Conservation (phyloP, 2,329 filamentous ascomycete genomes). For the Ascochyta rabiei region DNA sequence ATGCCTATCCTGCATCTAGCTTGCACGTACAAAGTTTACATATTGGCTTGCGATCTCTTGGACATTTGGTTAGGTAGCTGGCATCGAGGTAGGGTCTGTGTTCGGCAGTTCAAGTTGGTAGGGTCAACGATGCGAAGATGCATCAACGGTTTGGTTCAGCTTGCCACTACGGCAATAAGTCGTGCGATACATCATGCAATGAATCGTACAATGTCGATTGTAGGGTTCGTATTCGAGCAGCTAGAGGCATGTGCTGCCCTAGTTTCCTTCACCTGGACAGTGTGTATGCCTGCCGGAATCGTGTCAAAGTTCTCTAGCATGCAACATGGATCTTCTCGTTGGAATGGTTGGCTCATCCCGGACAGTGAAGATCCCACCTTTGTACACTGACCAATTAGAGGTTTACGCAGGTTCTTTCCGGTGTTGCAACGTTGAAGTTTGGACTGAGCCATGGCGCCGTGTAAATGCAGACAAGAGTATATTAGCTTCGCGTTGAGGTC, state of each 20-base stretch:
- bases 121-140: constrained; percentile 3
- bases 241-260: background rate
- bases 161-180: constrained; percentile 5
- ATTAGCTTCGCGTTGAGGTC: constrained; percentile 1
- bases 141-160: constrained; percentile 4
- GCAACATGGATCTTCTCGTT: background rate
- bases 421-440: background rate
- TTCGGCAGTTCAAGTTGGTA: constrained; percentile 5
- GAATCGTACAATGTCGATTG: constrained; percentile 7
- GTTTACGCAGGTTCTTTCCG: constrained; percentile 6
- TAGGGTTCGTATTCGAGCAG: background rate
- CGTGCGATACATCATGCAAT: constrained; percentile 12
- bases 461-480: background rate
- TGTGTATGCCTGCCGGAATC: background rate
- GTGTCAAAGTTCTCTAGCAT: background rate
- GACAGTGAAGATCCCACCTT: background rate
- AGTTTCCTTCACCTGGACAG: background rate
- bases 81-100: background rate
- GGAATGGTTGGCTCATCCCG: background rate
- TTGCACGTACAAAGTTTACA: background rate
- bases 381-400: constrained; percentile 1
- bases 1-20: background rate
- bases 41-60: background rate
- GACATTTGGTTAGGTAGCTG: background rate
- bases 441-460: background rate